Evolutionary conservation across 805 yeast species (phyloP), one percentile per base, ranked within the genome.

Genomic region (Wickerhamomyces strasburgensis): DNA sequence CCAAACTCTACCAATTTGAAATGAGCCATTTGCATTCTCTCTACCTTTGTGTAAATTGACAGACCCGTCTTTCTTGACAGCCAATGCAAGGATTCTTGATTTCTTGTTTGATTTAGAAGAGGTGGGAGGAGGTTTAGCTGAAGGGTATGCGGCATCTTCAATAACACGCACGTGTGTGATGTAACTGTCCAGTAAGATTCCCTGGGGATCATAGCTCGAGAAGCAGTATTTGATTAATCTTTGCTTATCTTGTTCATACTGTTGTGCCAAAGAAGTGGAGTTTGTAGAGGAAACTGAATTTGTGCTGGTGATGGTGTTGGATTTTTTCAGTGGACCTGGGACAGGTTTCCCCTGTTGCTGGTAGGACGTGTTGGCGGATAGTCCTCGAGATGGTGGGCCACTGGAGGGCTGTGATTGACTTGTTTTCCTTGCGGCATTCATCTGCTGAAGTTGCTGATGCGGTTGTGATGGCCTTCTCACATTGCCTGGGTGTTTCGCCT

Each of bases 1-100:
- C 98, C 98, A 89, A 3, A 95, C 83, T 52, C 96, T 73, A 23
- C 98, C 98, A 35, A 89, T 85, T 60, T 89, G 97, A 50, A 84
- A 77, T 1, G 79, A 58, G 1, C 84, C 80, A 48, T 84, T 84
- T 8, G 73, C 65, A 48, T 83, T 82, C 56, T 77, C 87, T 51
- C 94, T 79, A 2, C 94, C 96, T 60, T 90, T 89, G 56, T 88
- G 96, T 10, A 89, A 50, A 39, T 79, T 69, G 23, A 84, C 80
- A 18, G 82, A 62, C 0, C 90, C 90, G 6, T 80, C 70, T 33
- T 72, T 67, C 53, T 81, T 76, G 3, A 73, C 75, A 26, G 89
- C 76, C n/a, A 67, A 15, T 11, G 60, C 59, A 6, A 84, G 60
- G 5, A 82, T 62, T 54, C 94, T 65, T 27, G 71, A 67, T 48